Evolutionary conservation across 2,329 filamentous ascomycete species (phyloP).

Genomic region (Epichloe brachyelytri): DNA sequence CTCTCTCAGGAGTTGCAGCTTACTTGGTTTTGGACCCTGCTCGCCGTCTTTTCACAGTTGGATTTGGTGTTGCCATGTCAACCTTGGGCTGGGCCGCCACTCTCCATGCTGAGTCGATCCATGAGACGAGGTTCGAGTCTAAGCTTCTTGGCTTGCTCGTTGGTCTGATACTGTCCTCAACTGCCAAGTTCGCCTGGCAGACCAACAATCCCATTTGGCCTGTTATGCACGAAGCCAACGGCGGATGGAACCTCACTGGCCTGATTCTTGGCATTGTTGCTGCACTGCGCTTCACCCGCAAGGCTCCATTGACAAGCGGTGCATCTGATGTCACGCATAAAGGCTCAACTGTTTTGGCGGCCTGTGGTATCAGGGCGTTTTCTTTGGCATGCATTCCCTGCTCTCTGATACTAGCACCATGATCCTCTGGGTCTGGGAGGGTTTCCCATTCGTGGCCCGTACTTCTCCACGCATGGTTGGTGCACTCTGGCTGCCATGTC

Average conservation of each 20-base stretch:
- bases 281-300: conserved; percentile 61
- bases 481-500: conserved; percentile 83
- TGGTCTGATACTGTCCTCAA: conserved; percentile 71
- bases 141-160: conserved; percentile 69
- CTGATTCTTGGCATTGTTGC: conserved; percentile 64
- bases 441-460: conserved; percentile 77
- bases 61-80: conserved; percentile 66
- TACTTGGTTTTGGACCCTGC: conserved; percentile 64
- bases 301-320: conserved; percentile 35
- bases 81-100: conserved; percentile 77
- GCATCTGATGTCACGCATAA: conserved; percentile 28
- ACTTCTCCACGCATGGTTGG: conserved; percentile 80
- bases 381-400: conserved; percentile 85
- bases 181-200: conserved; percentile 83
- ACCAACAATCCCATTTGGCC: conserved; percentile 98
- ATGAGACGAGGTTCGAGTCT: conserved; percentile 64
- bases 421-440: conserved; percentile 98
- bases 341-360: conserved; percentile 58
- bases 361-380: conserved; percentile 69
- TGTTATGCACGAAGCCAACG: conserved; percentile 77
- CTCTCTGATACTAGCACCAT: conserved; percentile 97
- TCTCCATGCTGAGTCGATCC: conserved; percentile 63
- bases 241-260: conserved; percentile 82
- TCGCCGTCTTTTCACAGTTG: conserved; percentile 65
- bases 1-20: conserved; percentile 64